Evolutionary conservation across 1,139 yeast genomes (phyloP).

Genomic region (Diutina rugosa): DNA sequence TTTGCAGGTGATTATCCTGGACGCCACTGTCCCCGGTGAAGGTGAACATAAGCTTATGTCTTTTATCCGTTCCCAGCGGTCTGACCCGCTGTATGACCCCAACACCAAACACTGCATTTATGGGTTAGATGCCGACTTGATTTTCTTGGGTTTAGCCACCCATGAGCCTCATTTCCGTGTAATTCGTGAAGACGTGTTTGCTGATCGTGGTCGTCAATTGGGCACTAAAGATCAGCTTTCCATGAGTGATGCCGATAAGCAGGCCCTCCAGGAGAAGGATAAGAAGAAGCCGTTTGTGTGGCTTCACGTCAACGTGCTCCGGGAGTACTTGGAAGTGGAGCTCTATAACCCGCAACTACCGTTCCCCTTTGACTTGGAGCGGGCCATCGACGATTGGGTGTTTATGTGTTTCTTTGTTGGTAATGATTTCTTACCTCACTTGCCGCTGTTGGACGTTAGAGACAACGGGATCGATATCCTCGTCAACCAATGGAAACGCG

Average conservation of each 20-base stretch:
- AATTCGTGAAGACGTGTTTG: constrained; percentile 88
- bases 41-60: constrained; percentile 99
- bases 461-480: constrained; percentile 93
- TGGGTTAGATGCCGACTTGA: constrained; percentile 95
- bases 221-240: constrained; percentile 28
- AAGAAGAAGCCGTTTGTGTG: constrained; percentile 36
- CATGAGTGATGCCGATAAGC: background rate
- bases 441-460: constrained; percentile 86
- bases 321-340: constrained; percentile 87
- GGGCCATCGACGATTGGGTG: constrained; percentile 84
- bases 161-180: constrained; percentile 96
- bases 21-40: constrained; percentile 99
- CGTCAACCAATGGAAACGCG: constrained; percentile 75
- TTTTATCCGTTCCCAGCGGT: constrained; percentile 71
- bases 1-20: constrained; percentile 73
- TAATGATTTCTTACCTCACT: constrained; percentile 95
- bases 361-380: constrained; percentile 77
- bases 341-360: constrained; percentile 52
- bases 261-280: constrained; percentile 52
- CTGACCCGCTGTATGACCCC: constrained; percentile 64
- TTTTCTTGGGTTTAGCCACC: constrained; percentile 90
- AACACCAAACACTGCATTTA: constrained; percentile 91
- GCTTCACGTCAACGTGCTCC: constrained; percentile 71
- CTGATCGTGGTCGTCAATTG: constrained; percentile 47
- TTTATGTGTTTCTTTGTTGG: constrained; percentile 91